Conservation (phyloP, 768 basidiomycete species). For the Naganishia randhawae region DNA sequence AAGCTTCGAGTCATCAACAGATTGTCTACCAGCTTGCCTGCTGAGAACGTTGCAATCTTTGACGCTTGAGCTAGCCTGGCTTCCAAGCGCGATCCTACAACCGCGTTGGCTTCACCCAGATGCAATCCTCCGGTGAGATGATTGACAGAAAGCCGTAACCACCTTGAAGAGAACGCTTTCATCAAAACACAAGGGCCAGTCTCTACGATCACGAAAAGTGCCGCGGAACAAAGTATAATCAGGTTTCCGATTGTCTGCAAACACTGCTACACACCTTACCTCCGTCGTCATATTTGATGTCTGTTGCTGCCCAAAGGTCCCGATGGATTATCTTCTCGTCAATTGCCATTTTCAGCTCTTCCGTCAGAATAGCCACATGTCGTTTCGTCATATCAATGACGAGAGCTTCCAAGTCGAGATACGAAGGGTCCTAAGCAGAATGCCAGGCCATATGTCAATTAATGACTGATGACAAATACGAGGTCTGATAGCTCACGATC, state of each 20-base stretch:
- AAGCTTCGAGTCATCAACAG: constrained; percentile 7
- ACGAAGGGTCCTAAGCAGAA: not conserved
- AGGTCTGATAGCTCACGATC: not conserved
- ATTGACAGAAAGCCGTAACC: constrained; percentile 6
- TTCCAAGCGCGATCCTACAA: constrained; percentile 6
- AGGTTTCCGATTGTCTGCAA: not conserved
- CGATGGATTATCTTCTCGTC: constrained; percentile 3
- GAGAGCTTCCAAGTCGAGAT: constrained; percentile 8
- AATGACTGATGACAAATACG: not conserved
- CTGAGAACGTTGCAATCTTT: not conserved
- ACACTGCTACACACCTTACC: not conserved
- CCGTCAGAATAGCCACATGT: constrained; percentile 1
- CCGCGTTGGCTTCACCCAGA: constrained; percentile 7
- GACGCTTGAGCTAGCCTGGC: constrained; percentile 11
- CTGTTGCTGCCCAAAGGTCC: constrained; percentile 4
- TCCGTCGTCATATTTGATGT: constrained; percentile 9
- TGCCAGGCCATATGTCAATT: not conserved
- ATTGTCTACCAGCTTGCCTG: constrained; percentile 1
- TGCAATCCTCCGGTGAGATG: not conserved
- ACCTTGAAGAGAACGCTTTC: constrained; percentile 13
- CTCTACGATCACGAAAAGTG: not conserved
- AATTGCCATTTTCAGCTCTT: not conserved
- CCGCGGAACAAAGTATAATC: not conserved
- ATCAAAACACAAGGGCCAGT: constrained; percentile 2
- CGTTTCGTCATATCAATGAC: constrained; percentile 9